Percentiles rank a stretch among this genome's conserved stretches.
These are phyloP conservation scores for Leishmania mexicana DNA, from an alignment of 208 protist species.

Conservation along the genomic window DNA sequence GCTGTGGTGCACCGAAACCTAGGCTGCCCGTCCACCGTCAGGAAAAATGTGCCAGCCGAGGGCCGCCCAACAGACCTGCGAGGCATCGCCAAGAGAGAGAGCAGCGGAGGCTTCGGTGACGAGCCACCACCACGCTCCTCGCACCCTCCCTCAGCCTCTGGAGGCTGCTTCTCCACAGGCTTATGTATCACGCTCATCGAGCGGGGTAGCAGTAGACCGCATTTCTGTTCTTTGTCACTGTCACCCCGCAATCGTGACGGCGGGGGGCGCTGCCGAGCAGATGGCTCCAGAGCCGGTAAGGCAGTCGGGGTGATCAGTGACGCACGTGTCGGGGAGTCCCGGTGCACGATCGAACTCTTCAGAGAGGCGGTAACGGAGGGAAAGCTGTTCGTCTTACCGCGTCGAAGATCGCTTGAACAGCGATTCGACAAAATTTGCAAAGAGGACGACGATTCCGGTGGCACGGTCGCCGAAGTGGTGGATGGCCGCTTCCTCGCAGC, in stretches of 20 bases:
- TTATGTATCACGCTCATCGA: neutral
- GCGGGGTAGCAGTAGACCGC: neutral
- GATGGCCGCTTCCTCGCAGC: neutral
- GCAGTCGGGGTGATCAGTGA: neutral
- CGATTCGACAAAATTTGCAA: slow-evolving; percentile 1
- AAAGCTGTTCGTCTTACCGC: neutral
- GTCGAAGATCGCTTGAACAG: neutral
- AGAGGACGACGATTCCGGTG: slow-evolving; percentile 8
- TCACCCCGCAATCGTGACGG: neutral
- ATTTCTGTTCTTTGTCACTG: neutral
- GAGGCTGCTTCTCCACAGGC: slow-evolving; percentile 3
- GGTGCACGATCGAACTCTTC: neutral
- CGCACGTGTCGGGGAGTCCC: neutral
- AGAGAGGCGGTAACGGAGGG: neutral
- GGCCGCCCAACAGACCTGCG: neutral
- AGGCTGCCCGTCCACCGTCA: slow-evolving; percentile 4
- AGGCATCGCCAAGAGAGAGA: neutral
- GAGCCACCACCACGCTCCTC: neutral
- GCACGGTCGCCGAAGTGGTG: neutral
- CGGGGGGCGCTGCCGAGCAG: neutral
- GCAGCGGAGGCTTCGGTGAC: neutral
- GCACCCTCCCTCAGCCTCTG: neutral
- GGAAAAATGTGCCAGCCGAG: neutral
- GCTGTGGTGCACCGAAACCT: slow-evolving; percentile 19
- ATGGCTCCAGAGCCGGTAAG: neutral